Evolutionary conservation across 306 rosid species (phyloP).

Genomic region (Acacia crassicarpa): DNA sequence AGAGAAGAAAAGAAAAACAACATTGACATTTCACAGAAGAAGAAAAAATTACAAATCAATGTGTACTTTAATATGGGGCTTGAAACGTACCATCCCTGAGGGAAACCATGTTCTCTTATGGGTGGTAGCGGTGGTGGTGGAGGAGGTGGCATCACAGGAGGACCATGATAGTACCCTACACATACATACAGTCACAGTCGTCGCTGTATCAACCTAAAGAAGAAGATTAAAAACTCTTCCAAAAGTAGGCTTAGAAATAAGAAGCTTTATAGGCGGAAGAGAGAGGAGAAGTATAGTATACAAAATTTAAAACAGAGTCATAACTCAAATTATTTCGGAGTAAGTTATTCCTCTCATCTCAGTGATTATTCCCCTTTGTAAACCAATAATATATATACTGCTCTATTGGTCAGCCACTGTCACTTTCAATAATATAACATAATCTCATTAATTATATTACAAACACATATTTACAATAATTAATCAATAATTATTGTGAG

Average conservation of each 20-base stretch:
- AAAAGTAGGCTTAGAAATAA: background rate
- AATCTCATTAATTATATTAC: too few species aligned
- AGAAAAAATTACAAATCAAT: background rate
- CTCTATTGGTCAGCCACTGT: too few species aligned
- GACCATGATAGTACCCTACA: constrained; percentile 86
- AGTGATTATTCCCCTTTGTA: too few species aligned
- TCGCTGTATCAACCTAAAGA: background rate
- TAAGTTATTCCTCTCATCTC: too few species aligned
- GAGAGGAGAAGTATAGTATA: background rate
- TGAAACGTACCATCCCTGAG: constrained; percentile 68
- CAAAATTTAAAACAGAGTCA: too few species aligned
- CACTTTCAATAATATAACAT: too few species aligned
- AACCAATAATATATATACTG: too few species aligned
- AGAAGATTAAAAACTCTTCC: background rate
- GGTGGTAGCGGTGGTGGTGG: constrained; percentile 60
- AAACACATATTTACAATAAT: too few species aligned
- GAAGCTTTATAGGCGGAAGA: background rate
- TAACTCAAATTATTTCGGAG: too few species aligned
- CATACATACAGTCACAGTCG: background rate
- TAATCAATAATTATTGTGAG: background rate
- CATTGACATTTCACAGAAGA: background rate
- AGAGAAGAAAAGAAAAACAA: too few species aligned
- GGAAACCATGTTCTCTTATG: constrained; percentile 58
- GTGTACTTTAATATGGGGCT: background rate
- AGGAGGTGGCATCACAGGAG: constrained; percentile 90